Base-by-base conservation (phyloP, 1,284 basidiomycete genomes). In the Ganoderma sinense region DNA sequence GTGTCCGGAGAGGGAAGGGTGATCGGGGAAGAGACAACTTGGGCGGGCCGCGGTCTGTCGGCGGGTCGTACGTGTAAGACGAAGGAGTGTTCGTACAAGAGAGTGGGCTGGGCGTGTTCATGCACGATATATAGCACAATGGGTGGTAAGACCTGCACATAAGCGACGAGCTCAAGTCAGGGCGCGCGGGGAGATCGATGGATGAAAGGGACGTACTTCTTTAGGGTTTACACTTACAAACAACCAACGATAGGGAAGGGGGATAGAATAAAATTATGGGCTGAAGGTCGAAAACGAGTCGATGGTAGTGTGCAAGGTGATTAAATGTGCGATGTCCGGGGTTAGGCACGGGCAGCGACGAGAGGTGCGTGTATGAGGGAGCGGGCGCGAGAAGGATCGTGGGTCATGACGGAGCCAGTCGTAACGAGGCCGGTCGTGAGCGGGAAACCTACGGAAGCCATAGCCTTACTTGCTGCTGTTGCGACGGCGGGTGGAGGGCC, bases 381-480 rank as follows among this genome's bases (percentile, higher is more conserved):
- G 18, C 26, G 23, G 40, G 26, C 26, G 11, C 48, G 20, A 39
- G 60, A 65, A 29, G 67, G 60, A 66, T 53, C 36, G 64, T 56
- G 23, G 64, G 68, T 62, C 64, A 43, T 69, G 68, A 39, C 41
- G 62, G 62, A 51, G 45, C 23, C 36, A 23, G 26, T 39, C 64
- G 64, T 65, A 39, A 65, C 53, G 66, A 33, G 56, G 62, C 26
- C 63, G 16, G 64, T 62, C 64, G 53, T 66, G 55, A 63, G n/a
- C 20, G 61, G 41, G 51, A 39, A 58, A 61, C 36, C 3, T 14
- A 58, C 3, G 20, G 33, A 31, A 26, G 33, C 26, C 20, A 58
- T 10, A 40, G 56, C 40, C 53, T 71, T 63, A 76, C 68, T 75
- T 73, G 72, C 75, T 75, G 69, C 69, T 70, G 63, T 72, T 71